Evolutionary conservation across 139 green algal species (phyloP).

Genomic region (Closterium sp.): DNA sequence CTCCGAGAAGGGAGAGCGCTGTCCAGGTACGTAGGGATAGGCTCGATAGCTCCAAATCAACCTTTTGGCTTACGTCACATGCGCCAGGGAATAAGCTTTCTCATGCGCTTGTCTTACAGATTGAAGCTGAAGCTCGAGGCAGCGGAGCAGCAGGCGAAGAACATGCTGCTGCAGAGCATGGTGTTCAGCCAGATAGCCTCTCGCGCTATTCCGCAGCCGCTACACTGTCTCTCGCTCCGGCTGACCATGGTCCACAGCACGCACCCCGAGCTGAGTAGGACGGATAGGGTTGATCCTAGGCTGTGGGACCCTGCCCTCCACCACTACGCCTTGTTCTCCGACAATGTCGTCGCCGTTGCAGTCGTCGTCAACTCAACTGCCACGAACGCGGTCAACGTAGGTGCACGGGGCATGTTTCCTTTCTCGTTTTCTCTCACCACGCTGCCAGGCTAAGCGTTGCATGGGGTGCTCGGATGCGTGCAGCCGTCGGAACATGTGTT

Average conservation of each 20-base stretch:
- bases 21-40: neutral
- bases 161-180: conserved; percentile 29
- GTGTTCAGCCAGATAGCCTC: conserved; percentile 37
- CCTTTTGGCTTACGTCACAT: neutral
- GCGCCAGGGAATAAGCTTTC: neutral
- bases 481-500: conserved; percentile 40
- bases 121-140: conserved; percentile 17
- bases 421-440: neutral
- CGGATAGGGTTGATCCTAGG: neutral
- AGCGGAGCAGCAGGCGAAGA: conserved; percentile 8
- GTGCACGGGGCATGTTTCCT: neutral
- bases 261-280: neutral
- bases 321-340: conserved; percentile 38
- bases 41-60: neutral
- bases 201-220: conserved; percentile 13
- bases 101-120: neutral
- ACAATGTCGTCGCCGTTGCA: conserved; percentile 31
- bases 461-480: neutral
- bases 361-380: conserved; percentile 40
- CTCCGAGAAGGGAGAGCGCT: neutral
- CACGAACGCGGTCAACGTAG: neutral
- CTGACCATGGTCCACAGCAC: conserved; percentile 12
- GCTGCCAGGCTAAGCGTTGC: neutral
- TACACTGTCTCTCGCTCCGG: conserved; percentile 34
- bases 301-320: neutral